Base-by-base conservation (phyloP, 352 stramenopile genomes). In the Pythium brassicae region DNA sequence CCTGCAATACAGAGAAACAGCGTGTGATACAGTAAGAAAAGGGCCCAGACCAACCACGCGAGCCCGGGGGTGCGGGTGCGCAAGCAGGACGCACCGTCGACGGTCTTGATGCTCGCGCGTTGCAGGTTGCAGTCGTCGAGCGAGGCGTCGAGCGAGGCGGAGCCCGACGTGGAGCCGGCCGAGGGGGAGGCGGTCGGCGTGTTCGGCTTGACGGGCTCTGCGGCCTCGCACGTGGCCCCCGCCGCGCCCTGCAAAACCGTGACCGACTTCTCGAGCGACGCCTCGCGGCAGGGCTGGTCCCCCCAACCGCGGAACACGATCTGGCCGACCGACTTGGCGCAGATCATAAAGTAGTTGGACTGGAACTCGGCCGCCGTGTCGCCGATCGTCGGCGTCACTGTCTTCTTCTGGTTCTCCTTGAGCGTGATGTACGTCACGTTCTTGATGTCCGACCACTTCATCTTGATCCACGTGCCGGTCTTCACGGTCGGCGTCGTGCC, bases 391-490 rank as follows among this genome's bases (percentile, higher is more conserved):
- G 58, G 58, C 58, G 58, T 64, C 43, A 20, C 29, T 0, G 65
- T 84, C 65, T 90, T 90, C 68, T 86, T 88, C 67, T 90, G 80
- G 4, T 69, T 69, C 6, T 70, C 66, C 50, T 83, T 83, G 57
- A 88, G 72, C 55, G 68, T 61, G 26, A 87, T 63, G 66, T 80
- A 90, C 44, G 80, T 90, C n/a, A 90, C 80, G 46, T 88, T 87
- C 26, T 40, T 50, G 26, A 74, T 61, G 32, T 66, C 59, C 23
- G 50, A 55, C 77, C 77, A 90, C 14, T 78, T 69, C 29, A 90
- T 69, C 39, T 76, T 78, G 57, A 90, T 63, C 62, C 70, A 88
- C 45, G 57, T 77, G 50, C 80, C 80, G 7, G 67, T 66, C 51
- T 70, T 76, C 22, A 82, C 66, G 5, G 74, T 57, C 11, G 76